Base-by-base conservation (phyloP, 2,329 filamentous ascomycete genomes). In the Celoporthe dispersa region DNA sequence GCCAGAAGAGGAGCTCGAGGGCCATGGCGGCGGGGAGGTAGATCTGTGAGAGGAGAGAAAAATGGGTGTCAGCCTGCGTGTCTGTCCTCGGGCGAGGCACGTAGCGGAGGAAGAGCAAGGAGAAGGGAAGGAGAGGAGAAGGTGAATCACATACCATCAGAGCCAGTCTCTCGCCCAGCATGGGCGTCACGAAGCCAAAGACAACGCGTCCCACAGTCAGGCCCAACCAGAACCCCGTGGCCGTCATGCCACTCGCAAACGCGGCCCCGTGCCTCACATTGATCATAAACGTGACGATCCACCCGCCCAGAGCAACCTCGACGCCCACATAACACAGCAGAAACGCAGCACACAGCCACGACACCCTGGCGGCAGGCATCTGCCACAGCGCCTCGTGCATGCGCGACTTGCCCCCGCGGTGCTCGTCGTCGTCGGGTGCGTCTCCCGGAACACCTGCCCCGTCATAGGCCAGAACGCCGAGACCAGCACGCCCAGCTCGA, bases 231-330 rank as follows among this genome's bases (percentile, higher is more conserved):
- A 94, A 95, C 0, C 92, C 92, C 1, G 92, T 94, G 0, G 90
- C 90, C 0, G 89, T 89, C 84, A 95, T 91, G 12, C 92, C 92
- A 35, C 89, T 89, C 0, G 88, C 87, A 74, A 94, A 94, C 0
- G 87, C 80, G 3, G 82, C 85, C 0, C 89, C 92, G n/a, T 89
- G 79, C 7, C 93, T 87, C 7, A 94, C 90, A 44, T 88, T 86
- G 35, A 93, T 89, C 92, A 96, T 95, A 78, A 96, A 95, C 6
- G 90, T 89, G 66, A 94, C 91, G 69, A 96, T 92, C 93, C 93
- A 96, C 6, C 93, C 93, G 28, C 92, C 91, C 0, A 94, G 84
- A 0, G 90, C 89, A 60, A 92, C 91, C 78, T 96, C 92, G 1
- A 90, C 84, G 9, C 93, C 93, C 0, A 94, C 90, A 75, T 95